These are phyloP conservation scores for Vinca minor DNA, from an alignment of 257 asterid species.

Conservation along the genomic window DNA sequence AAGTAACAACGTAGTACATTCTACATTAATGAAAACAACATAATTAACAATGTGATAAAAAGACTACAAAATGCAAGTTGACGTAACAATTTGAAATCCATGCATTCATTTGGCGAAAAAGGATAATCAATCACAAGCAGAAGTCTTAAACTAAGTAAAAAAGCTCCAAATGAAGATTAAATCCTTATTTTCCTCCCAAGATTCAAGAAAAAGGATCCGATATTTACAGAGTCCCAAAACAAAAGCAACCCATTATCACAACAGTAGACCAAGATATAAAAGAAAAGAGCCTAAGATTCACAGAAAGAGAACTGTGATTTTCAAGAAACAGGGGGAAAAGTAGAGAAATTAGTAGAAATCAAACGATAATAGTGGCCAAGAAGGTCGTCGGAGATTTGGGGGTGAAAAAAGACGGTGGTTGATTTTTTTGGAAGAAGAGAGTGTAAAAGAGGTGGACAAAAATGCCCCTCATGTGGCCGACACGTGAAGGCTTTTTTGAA, in stretches of 20 bases:
- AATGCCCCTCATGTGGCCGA: too few species aligned
- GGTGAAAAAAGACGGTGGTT: too few species aligned
- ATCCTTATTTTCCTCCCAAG: conserved; percentile 33
- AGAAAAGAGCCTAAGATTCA: conserved; percentile 4
- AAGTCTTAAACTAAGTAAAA: conserved; percentile 39
- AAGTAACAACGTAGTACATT: conserved; percentile 8
- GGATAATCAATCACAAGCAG: conserved; percentile 32
- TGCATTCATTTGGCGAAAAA: conserved; percentile 63
- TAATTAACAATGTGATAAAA: too few species aligned
- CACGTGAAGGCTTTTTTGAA: too few species aligned
- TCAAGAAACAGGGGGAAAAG: conserved; percentile 11
- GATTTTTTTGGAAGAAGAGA: too few species aligned
- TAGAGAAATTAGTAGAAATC: background rate
- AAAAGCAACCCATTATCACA: conserved; percentile 19
- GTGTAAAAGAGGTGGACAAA: too few species aligned
- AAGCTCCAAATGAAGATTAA: conserved; percentile 29
- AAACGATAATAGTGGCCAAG: conserved; percentile 9
- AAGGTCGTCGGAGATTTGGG: conserved; percentile 10
- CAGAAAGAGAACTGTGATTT: conserved; percentile 12
- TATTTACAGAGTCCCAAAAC: conserved; percentile 5
- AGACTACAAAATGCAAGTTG: conserved; percentile 29
- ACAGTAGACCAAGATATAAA: conserved; percentile 5
- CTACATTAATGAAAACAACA: conserved; percentile 20
- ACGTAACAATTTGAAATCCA: conserved; percentile 9
- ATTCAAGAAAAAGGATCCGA: conserved; percentile 10